Conservation (phyloP, 2,329 filamentous ascomycete genomes). For the Phialophora verrucosa region DNA sequence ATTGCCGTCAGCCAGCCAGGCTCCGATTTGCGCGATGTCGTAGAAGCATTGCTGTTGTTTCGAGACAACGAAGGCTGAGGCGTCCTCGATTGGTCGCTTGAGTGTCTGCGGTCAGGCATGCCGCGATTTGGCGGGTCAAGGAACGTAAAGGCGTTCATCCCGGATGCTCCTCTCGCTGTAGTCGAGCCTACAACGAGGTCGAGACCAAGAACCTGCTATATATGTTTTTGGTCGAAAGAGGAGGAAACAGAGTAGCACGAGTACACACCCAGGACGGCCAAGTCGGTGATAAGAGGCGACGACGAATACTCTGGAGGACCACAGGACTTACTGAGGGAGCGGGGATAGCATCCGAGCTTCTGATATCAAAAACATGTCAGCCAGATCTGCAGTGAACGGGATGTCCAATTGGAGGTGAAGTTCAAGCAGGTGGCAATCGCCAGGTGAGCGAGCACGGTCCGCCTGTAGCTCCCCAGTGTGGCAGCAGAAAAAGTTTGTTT, state of each 20-base stretch:
- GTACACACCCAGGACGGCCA: background rate
- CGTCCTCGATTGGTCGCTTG: constrained; percentile 9
- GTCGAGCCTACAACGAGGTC: background rate
- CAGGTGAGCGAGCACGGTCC: background rate
- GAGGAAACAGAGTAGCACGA: background rate
- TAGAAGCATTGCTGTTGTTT: constrained; percentile 16
- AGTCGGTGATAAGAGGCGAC: background rate
- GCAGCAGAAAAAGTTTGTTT: constrained; percentile 1
- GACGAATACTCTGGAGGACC: background rate
- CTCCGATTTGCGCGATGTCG: constrained; percentile 27
- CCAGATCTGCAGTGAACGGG: background rate
- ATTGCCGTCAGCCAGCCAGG: constrained; percentile 23
- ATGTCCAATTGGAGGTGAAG: constrained; percentile 14
- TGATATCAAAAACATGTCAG: constrained; percentile 18
- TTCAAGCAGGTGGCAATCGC: constrained; percentile 10
- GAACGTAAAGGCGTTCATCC: constrained; percentile 10
- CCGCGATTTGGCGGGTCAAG: constrained; percentile 8
- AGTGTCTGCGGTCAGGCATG: constrained; percentile 17
- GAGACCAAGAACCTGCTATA: background rate
- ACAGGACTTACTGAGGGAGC: background rate
- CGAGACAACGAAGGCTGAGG: constrained; percentile 1
- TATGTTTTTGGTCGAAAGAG: background rate
- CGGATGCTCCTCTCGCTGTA: constrained; percentile 2
- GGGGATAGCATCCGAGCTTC: background rate
- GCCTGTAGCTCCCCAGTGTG: background rate